Evolutionary conservation across 768 basidiomycete genomes (phyloP).

Genomic region (Gautieria morchelliformis): DNA sequence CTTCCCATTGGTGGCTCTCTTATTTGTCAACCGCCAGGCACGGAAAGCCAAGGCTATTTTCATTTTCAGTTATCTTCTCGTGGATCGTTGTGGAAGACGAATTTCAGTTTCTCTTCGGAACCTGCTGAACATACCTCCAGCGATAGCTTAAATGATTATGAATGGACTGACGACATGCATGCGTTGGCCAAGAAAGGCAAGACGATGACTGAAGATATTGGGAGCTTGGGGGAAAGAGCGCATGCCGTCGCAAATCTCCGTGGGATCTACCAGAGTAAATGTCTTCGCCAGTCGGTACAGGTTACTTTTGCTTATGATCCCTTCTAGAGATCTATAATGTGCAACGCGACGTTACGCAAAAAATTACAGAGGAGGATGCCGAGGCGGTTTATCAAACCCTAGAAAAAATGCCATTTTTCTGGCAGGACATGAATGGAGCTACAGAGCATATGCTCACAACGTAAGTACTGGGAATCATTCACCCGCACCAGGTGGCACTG

Average conservation of each 20-base stretch:
- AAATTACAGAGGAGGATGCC: conserved; percentile 25
- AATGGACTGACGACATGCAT: conserved; percentile 25
- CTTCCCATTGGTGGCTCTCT: conserved; percentile 23
- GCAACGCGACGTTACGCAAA: conserved; percentile 16
- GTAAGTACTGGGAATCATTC: conserved; percentile 27
- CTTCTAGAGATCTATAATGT: conserved; percentile 31
- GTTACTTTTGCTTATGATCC: neutral
- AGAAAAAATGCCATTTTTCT: conserved; percentile 45
- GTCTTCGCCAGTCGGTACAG: neutral
- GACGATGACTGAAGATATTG: neutral
- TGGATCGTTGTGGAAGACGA: conserved; percentile 19
- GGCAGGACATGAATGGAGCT: conserved; percentile 40
- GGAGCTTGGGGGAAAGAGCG: conserved; percentile 25
- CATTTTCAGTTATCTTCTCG: conserved; percentile 39
- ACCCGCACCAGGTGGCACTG: neutral
- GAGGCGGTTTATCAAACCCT: conserved; percentile 38
- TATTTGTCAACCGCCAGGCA: conserved; percentile 20
- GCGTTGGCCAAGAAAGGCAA: conserved; percentile 24
- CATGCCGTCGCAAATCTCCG: conserved; percentile 40
- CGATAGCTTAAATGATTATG: neutral
- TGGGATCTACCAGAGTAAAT: conserved; percentile 46
- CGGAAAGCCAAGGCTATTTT: conserved; percentile 18
- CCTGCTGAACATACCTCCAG: neutral
- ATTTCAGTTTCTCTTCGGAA: neutral
- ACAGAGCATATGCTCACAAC: conserved; percentile 50